Evolutionary conservation across 768 basidiomycete species (phyloP).

Genomic region (Rhodotorula taiwanensis): DNA sequence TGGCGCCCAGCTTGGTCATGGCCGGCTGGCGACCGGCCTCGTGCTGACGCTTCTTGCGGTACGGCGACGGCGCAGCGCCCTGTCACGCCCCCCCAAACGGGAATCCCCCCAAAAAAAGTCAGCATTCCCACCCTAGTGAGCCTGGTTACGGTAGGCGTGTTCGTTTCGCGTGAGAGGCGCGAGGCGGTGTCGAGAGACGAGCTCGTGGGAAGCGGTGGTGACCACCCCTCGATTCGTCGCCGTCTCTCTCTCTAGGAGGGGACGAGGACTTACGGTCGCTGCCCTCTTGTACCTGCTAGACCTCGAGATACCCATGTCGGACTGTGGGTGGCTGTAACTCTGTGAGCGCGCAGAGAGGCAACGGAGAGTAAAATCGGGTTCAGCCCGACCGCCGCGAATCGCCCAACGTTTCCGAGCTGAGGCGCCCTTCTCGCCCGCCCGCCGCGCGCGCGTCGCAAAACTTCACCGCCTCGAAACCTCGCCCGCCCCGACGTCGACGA

Average conservation of each 20-base stretch:
- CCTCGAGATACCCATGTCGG: constrained; percentile 68
- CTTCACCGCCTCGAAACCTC: too few relatives aligned
- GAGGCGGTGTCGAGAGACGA: constrained; percentile 23
- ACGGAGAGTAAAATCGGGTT: not conserved
- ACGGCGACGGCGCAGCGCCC: constrained; percentile 79
- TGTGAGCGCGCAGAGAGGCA: not conserved
- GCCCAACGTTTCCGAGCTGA: not conserved
- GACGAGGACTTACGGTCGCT: constrained; percentile 56
- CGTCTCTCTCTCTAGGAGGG: not conserved
- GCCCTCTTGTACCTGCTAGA: constrained; percentile 96
- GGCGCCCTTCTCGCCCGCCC: not conserved
- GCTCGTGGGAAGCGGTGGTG: not conserved
- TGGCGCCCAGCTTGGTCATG: constrained; percentile 90
- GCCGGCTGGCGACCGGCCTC: constrained; percentile 69
- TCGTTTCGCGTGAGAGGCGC: too few relatives aligned
- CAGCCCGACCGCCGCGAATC: not conserved
- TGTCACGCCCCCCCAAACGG: too few relatives aligned
- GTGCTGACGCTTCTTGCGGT: constrained; percentile 95
- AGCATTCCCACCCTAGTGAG: not conserved
- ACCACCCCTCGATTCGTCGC: not conserved
- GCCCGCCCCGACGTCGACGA: not conserved
- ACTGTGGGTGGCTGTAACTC: not conserved
- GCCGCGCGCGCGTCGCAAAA: not conserved
- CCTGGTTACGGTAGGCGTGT: too few relatives aligned
- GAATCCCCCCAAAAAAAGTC: too few relatives aligned